A percentile compares a stretch with the other conserved stretches of the same genome.
These are phyloP conservation scores for Penicillium decumbens DNA, from an alignment of 2,329 filamentous ascomycete species.

Conservation along the genomic window DNA sequence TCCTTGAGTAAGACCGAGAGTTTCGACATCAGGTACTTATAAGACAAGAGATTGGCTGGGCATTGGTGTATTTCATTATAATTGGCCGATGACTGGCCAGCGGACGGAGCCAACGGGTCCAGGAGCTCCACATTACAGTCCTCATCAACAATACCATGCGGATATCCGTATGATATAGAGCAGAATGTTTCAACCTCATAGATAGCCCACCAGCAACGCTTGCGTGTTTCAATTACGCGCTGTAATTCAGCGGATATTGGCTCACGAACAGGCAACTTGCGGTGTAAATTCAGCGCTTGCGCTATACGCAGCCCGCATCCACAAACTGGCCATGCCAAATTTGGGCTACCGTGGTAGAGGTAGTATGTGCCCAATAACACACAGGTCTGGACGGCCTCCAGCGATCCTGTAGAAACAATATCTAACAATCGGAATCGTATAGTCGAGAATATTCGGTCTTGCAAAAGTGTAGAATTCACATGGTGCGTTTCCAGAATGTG, in stretches of 20 bases:
- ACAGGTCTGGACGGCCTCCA: slow-evolving; percentile 35
- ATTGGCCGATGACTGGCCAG: slow-evolving; percentile 5
- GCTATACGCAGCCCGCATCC: slow-evolving; percentile 36
- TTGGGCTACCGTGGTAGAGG: slow-evolving; percentile 35
- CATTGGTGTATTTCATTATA: slow-evolving; percentile 6
- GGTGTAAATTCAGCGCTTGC: slow-evolving; percentile 35
- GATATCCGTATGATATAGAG: slow-evolving; percentile 41
- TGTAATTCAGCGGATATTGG: background rate
- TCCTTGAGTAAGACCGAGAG: slow-evolving; percentile 18
- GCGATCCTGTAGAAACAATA: slow-evolving; percentile 19
- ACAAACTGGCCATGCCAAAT: slow-evolving; percentile 39
- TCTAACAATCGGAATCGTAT: slow-evolving; percentile 20
- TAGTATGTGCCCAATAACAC: slow-evolving; percentile 38
- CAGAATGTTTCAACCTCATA: slow-evolving; percentile 42
- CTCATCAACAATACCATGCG: slow-evolving; percentile 29
- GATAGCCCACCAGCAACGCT: slow-evolving; percentile 42
- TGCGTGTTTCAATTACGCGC: slow-evolving; percentile 25
- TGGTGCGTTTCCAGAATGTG: slow-evolving; percentile 2
- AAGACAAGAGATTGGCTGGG: slow-evolving; percentile 17
- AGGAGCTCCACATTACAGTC: slow-evolving; percentile 33
- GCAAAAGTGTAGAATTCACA: slow-evolving; percentile 7
- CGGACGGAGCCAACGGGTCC: slow-evolving; percentile 20
- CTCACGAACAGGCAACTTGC: slow-evolving; percentile 3
- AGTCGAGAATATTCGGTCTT: slow-evolving; percentile 13
- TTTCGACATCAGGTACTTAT: slow-evolving; percentile 27